Percentiles rank a stretch among this genome's conserved stretches.
phyloP scores from a whole-genome alignment of 2,329 filamentous ascomycete species.

The Lithohypha guttulata region DNA sequence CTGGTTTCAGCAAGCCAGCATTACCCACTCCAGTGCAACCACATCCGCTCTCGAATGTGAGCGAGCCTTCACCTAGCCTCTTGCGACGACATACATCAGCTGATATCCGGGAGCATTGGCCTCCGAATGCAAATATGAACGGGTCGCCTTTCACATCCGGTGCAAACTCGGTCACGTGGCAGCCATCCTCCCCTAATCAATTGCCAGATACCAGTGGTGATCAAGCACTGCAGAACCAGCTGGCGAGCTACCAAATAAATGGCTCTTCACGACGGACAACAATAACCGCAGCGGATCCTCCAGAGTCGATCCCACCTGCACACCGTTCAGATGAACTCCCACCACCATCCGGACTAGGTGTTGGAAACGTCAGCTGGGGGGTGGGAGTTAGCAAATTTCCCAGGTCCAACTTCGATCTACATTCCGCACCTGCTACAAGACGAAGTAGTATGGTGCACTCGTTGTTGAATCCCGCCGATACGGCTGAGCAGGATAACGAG shows the following conservation, averaged over 20 bases:
- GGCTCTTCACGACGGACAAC: constrained; percentile 36
- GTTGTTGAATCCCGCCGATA: constrained; percentile 57
- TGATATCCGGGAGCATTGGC: constrained; percentile 77
- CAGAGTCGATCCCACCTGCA: constrained; percentile 14
- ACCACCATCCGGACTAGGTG: constrained; percentile 16
- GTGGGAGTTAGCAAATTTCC: constrained; percentile 18
- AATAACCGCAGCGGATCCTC: constrained; percentile 13
- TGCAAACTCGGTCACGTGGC: constrained; percentile 50
- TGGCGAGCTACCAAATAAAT: constrained; percentile 56
- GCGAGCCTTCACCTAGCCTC: constrained; percentile 53
- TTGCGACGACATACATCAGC: constrained; percentile 84
- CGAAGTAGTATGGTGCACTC: constrained; percentile 61
- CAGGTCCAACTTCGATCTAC: constrained; percentile 22
- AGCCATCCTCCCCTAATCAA: constrained; percentile 43
- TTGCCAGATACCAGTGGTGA: constrained; percentile 36
- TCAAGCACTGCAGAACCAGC: constrained; percentile 51
- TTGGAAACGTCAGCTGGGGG: constrained; percentile 17
- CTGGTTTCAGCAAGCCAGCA: constrained; percentile 60
- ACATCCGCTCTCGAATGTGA: constrained; percentile 47
- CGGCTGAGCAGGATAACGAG: constrained; percentile 54
- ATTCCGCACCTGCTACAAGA: constrained; percentile 51
- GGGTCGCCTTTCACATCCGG: constrained; percentile 57
- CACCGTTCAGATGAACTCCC: constrained; percentile 11
- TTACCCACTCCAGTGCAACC: constrained; percentile 61
- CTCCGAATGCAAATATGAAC: constrained; percentile 29